Base-by-base conservation (phyloP, 2,329 filamentous ascomycete genomes). In the Trichophyton mentagrophytes region DNA sequence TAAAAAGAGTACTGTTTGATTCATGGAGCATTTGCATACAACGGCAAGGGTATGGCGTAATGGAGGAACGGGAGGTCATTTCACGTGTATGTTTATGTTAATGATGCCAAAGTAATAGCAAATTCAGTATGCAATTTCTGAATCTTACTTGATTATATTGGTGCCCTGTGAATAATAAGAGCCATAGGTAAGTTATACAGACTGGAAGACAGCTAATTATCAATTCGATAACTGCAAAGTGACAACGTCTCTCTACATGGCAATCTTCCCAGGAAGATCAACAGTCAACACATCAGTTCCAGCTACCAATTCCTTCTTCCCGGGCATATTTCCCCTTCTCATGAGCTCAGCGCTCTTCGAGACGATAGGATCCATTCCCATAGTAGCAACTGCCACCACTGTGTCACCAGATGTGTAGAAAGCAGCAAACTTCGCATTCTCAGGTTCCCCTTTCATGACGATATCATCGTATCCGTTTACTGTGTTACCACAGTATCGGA, bases 401-500 rank as follows among this genome's bases (percentile, higher is more conserved):
- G 84, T 87, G 59, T 97, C 89, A 1, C 87, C 90, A 71, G 88
- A 87, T 60, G 85, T 86, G 72, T 96, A 99, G 75, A 89, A 99
- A 0, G 90, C 92, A 4, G 87, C 85, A 70, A 96, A 99, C 70
- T 90, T 90, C 62, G 83, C 83, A 69, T 91, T 84, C 3, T 85
- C 85, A 0, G 86, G 83, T 66, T 88, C 82, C 11, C 92, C 92
- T 58, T 88, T 82, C 9, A 99, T 67, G 0, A 97, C 80, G 3
- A 96, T 70, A 67, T 95, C 90, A 70, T 99, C 93, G 77, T 84
- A 97, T 0, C 92, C 92, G 60, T 83, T 82, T 0, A 79, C 76
- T 0, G 91, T 90, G 76, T 92, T 93, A 11, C 93, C 93, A 70
- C 90, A 96, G 79, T 99, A 99, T 53, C 93, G 84, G 68, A 99